These are phyloP conservation scores for Teunomyces funiuensis DNA, from an alignment of 805 yeast species.

Conservation along the genomic window DNA sequence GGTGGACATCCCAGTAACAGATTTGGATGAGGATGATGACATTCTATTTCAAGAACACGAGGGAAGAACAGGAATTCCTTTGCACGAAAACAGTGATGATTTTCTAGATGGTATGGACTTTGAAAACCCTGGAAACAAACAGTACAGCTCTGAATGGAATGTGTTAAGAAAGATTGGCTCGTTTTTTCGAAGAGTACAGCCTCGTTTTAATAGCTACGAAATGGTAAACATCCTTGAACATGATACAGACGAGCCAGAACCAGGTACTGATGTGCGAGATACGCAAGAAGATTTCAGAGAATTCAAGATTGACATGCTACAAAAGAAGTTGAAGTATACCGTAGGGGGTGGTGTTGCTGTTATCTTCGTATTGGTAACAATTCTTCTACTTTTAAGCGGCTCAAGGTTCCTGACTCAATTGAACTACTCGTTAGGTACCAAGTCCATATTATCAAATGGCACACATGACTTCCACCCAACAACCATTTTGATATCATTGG, in stretches of 20 bases:
- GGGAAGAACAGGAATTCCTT: slow-evolving; percentile 2
- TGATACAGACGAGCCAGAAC: slow-evolving; percentile 7
- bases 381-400: neutral
- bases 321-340: slow-evolving; percentile 18
- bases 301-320: slow-evolving; percentile 24
- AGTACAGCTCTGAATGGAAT: neutral
- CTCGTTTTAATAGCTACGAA: slow-evolving; percentile 10
- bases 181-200: neutral
- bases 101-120: slow-evolving; percentile 26
- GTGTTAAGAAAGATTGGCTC: slow-evolving; percentile 7
- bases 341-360: slow-evolving; percentile 11
- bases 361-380: neutral
- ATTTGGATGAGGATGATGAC: slow-evolving; percentile 50
- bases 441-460: slow-evolving; percentile 47
- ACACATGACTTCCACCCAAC: slow-evolving; percentile 74
- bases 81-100: slow-evolving; percentile 4
- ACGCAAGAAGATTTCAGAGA: slow-evolving; percentile 18
- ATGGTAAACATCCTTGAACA: slow-evolving; percentile 7
- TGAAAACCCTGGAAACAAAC: slow-evolving; percentile 13
- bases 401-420: neutral
- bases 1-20: slow-evolving; percentile 56
- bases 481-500: slow-evolving; percentile 76
- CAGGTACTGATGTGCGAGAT: neutral
- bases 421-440: neutral
- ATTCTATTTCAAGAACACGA: slow-evolving; percentile 23